Base-by-base conservation (phyloP, 352 stramenopile species). In the Phytophthora melonis region DNA sequence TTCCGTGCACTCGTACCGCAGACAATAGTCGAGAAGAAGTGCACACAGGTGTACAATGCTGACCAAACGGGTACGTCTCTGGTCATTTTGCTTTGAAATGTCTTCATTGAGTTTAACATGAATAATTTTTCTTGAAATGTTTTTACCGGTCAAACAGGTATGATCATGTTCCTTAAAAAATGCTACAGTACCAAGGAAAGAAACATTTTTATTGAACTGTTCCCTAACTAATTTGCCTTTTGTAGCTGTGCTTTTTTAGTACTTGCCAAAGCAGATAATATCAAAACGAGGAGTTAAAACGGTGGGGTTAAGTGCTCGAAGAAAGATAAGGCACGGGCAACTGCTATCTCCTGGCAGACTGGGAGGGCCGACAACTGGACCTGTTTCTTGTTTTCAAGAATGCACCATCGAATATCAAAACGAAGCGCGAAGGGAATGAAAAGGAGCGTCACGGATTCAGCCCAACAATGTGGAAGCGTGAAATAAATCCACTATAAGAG, bases 231-330 rank as follows among this genome's bases (percentile, higher is more conserved):
- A 14, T 45, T 45, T 45, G 13, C 32, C 32, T 36, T 36, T 36
- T 36, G 32, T 50, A 18, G 11, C 36, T 43, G 36, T 43, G 47
- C 18, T 43, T 43, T 43, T 43, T 6, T 4, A 43, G 36, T 43
- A 43, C 36, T 43, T 43, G 13, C 36, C 36, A 16, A 43, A 43
- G 36, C 36, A 18, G 36, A 43, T 4, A 16, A 45, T 9, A 58
- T 50, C 59, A 19, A 23, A 57, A 21, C 47, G 47, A 7, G 59
- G 47, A 18, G 41, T 43, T 49, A 52, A 66, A 50, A 52, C 47
- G 36, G 59, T 66, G n/a, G 59, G 59, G 32, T 45, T 53, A 58
- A 58, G 21, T 58, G 47, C 32, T 49, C 27, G 18, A 58, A 66
- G 27, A 43, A 58, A 52, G 59, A 66, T 13, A 66, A 66, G 25